phyloP scores from a whole-genome alignment of 306 rosid species.

The Dryas octopetala region DNA sequence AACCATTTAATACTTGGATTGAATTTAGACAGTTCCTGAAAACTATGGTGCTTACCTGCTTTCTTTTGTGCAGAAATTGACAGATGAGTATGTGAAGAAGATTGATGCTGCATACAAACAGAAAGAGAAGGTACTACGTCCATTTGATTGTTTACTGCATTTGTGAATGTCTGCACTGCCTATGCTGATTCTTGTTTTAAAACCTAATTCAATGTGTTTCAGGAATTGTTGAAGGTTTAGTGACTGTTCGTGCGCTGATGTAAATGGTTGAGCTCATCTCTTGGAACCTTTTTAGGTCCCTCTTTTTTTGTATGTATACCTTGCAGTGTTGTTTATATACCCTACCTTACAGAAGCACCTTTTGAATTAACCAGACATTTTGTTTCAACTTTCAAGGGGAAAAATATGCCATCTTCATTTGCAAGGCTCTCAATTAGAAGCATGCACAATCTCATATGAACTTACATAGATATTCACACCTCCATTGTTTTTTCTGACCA shows the following conservation, averaged over 20 bases:
- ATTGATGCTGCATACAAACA: constrained; percentile 71
- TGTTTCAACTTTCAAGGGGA: neutral
- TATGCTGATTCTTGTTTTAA: neutral
- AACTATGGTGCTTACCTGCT: neutral
- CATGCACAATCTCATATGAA: neutral
- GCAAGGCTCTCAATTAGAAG: neutral
- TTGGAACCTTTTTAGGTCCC: constrained; percentile 29
- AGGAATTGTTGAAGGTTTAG: constrained; percentile 92
- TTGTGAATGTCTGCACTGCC: neutral
- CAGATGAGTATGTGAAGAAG: constrained; percentile 87
- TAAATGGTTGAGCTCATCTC: constrained; percentile 38
- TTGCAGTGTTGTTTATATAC: constrained; percentile 26
- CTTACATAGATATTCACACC: neutral
- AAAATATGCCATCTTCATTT: constrained; percentile 2
- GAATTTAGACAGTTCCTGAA: neutral
- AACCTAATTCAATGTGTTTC: constrained; percentile 33
- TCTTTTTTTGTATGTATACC: constrained; percentile 20
- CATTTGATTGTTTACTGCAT: neutral
- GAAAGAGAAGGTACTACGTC: constrained; percentile 72
- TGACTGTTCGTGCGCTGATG: constrained; percentile 22
- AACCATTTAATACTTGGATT: neutral
- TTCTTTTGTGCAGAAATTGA: constrained; percentile 65
- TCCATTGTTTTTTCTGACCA: too few relatives aligned
- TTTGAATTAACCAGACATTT: constrained; percentile 20
- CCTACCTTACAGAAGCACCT: constrained; percentile 3